These are phyloP conservation scores for Podospora pseudocomata DNA, from an alignment of 495 filamentous ascomycete species.

Conservation along the genomic window DNA sequence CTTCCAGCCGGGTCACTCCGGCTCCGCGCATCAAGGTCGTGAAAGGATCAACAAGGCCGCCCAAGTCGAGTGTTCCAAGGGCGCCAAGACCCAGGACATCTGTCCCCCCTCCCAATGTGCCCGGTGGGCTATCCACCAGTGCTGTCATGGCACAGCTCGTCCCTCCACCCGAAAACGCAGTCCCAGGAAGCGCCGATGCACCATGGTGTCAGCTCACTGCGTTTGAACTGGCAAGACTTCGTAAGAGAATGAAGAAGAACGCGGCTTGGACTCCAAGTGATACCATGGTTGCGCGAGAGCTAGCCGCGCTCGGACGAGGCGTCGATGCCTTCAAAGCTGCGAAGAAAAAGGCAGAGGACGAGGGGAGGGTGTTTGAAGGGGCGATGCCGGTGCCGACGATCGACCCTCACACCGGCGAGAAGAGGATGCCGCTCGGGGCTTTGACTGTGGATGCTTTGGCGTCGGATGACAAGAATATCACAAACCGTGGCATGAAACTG, in stretches of 20 bases:
- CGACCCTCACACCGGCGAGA: constrained; percentile 45
- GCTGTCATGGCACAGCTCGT: constrained; percentile 71
- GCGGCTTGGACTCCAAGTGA: constrained; percentile 91
- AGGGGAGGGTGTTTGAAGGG: constrained; percentile 60
- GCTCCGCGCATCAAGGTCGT: constrained; percentile 44
- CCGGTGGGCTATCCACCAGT: constrained; percentile 68
- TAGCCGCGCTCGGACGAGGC: constrained; percentile 73
- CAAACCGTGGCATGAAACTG: constrained; percentile 84
- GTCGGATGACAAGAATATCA: constrained; percentile 55
- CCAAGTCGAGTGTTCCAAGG: constrained; percentile 35
- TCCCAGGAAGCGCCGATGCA: constrained; percentile 67
- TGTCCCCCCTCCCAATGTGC: constrained; percentile 52
- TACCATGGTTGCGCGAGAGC: constrained; percentile 91
- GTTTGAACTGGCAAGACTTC: constrained; percentile 84
- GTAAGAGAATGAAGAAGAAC: constrained; percentile 99
- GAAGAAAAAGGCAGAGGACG: constrained; percentile 63
- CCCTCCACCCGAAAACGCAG: constrained; percentile 73
- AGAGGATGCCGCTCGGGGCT: constrained; percentile 47
- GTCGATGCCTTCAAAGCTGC: constrained; percentile 67
- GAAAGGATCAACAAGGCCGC: constrained; percentile 27
- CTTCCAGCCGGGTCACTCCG: constrained; percentile 32
- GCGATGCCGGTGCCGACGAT: constrained; percentile 43
- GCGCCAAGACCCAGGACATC: constrained; percentile 35
- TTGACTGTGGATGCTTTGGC: constrained; percentile 48
- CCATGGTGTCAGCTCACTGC: constrained; percentile 90